These are phyloP conservation scores for Xylariomycetidae sp. DNA, from an alignment of 2,329 filamentous ascomycete genomes.

Conservation along the genomic window DNA sequence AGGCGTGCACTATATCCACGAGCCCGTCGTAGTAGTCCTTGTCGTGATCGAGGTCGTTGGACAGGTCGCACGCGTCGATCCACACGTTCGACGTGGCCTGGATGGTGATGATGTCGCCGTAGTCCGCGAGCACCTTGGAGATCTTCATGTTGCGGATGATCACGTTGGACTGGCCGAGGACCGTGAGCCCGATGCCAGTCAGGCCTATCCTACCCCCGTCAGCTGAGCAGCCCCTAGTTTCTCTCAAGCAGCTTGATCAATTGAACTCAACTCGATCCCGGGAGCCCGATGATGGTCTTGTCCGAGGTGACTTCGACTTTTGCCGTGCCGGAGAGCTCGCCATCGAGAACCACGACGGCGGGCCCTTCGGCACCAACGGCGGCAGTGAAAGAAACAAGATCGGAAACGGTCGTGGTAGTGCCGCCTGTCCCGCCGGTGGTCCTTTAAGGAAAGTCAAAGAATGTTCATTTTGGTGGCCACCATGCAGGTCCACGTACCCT, in stretches of 20 bases:
- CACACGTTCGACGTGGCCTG: slow-evolving; percentile 44
- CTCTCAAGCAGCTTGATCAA: not conserved
- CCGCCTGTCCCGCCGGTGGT: slow-evolving; percentile 49
- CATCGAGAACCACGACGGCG: slow-evolving; percentile 37
- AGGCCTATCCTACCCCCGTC: too few species aligned
- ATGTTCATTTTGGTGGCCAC: too few species aligned
- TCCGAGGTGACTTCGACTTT: slow-evolving; percentile 38
- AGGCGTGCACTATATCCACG: slow-evolving; percentile 51
- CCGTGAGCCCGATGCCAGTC: slow-evolving; percentile 36
- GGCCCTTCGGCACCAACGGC: slow-evolving; percentile 40
- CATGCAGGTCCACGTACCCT: slow-evolving; percentile 5
- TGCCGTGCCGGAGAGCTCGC: slow-evolving; percentile 33
- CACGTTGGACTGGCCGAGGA: slow-evolving; percentile 44
- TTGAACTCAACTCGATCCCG: slow-evolving; percentile 19
- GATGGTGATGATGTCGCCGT: slow-evolving; percentile 41
- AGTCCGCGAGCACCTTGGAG: slow-evolving; percentile 34
- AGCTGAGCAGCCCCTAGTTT: too few species aligned
- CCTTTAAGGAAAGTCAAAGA: slow-evolving; percentile 21
- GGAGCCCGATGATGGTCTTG: slow-evolving; percentile 41
- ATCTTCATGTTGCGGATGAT: slow-evolving; percentile 49
- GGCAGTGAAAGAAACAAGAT: slow-evolving; percentile 40
- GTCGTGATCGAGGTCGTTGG: slow-evolving; percentile 45
- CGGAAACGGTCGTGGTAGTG: slow-evolving; percentile 43
- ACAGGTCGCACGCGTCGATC: slow-evolving; percentile 56
- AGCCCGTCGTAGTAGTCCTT: slow-evolving; percentile 61